Base-by-base conservation (phyloP, 306 rosid species). In the Pueraria montana region DNA sequence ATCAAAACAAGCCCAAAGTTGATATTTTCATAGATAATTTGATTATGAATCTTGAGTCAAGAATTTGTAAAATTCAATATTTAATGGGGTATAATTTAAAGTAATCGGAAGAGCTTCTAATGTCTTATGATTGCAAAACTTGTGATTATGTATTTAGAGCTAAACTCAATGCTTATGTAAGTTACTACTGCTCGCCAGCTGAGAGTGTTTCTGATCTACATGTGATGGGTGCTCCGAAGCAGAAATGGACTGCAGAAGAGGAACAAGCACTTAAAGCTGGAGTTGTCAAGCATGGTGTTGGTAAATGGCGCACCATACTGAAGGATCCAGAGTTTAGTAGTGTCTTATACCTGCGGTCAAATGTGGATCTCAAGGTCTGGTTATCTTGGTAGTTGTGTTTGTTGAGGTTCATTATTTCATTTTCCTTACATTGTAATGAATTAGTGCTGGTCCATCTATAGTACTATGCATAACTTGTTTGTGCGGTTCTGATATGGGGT, bases 241-340 rank as follows among this genome's bases (percentile, higher is more conserved):
- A 96, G 85, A 96, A 96, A 81, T 94, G 98, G 99, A 94, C 97
- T 0, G 63, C 84, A 24, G 97, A 94, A 86, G 99, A 96, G 86
- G 99, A 96, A 90, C 81, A 92, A 17, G 99, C 99, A 17, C 93
- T 96, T 63, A 96, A 96, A 87, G 95, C 99, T 69, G 99, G 99
- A 75, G 98, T 96, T 75, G 88, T 94, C 78, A 96, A 96, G 88
- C 99, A 96, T 34, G 99, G 99, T 49, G 96, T 91, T 26, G 99
- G 98, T 58, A 96, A 94, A 88, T 96, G 99, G 99, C 95, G 97
- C 11, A 96, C 99, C 0, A 96, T 96, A 65, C 97, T 96, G 59
- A 94, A 93, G 83, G 97, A 96, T 84, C 98, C 99, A 27, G 98
- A 96, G 87, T 96, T 87, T 79, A 89, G 91, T 16, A 20, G 81